These are phyloP conservation scores for Misopates orontium DNA, from an alignment of 257 asterid species.

Conservation along the genomic window DNA sequence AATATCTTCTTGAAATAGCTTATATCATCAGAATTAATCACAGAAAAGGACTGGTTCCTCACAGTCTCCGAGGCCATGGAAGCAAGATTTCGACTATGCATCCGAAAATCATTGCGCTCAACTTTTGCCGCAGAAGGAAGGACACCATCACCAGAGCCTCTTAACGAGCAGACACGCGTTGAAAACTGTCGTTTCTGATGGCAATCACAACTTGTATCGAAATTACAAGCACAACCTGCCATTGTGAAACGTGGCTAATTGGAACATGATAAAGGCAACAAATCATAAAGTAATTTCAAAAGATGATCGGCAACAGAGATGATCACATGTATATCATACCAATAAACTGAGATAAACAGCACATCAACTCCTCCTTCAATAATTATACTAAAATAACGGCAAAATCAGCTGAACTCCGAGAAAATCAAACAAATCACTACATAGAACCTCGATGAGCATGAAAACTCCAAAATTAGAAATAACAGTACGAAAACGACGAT, in stretches of 20 bases:
- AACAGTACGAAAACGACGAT: not conserved
- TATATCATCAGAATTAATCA: slow-evolving; percentile 63
- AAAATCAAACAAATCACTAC: not conserved
- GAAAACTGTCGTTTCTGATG: slow-evolving; percentile 25
- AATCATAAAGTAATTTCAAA: no score
- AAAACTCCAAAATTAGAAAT: not conserved
- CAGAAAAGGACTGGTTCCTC: slow-evolving; percentile 62
- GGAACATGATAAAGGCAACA: not conserved
- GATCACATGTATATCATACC: not conserved
- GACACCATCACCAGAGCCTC: slow-evolving; percentile 32
- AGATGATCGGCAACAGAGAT: no score
- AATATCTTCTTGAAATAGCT: slow-evolving; percentile 67
- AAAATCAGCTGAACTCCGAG: not conserved
- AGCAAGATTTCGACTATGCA: no score
- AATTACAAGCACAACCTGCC: slow-evolving; percentile 36
- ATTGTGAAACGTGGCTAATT: slow-evolving; percentile 5
- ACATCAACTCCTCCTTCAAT: no score
- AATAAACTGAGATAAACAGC: no score
- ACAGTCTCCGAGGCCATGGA: slow-evolving; percentile 47
- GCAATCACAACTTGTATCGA: slow-evolving; percentile 26
- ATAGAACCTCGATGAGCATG: not conserved
- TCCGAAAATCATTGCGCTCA: slow-evolving; percentile 39
- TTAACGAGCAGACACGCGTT: slow-evolving; percentile 17
- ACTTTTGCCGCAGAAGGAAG: slow-evolving; percentile 22
- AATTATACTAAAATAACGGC: not conserved